Conservation (phyloP, 768 basidiomycete species). For the Russula brevipes region DNA sequence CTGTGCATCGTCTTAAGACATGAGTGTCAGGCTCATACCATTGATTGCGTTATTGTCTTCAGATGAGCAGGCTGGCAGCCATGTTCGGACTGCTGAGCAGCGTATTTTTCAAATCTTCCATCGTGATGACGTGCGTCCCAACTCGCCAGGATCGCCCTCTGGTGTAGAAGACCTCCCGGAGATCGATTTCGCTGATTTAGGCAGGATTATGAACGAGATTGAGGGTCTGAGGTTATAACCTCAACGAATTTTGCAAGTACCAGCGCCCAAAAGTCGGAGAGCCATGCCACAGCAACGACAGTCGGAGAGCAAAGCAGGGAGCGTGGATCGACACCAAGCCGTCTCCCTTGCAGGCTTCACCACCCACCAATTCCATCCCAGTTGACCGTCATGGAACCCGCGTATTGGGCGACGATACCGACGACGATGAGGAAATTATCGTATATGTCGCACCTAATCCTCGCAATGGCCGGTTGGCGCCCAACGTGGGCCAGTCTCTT, state of each 20-base stretch:
- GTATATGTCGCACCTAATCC: constrained; percentile 78
- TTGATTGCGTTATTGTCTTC: constrained; percentile 12
- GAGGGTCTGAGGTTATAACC: constrained; percentile 32
- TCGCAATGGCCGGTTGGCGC: constrained; percentile 29
- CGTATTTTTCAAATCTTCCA: constrained; percentile 60
- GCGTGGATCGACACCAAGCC: constrained; percentile 35
- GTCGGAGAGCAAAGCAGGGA: constrained; percentile 37
- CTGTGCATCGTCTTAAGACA: constrained; percentile 22
- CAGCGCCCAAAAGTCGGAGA: background rate
- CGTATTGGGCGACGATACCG: constrained; percentile 9
- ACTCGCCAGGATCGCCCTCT: constrained; percentile 12
- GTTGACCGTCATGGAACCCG: constrained; percentile 19
- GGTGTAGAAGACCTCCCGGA: constrained; percentile 29
- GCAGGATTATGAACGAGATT: constrained; percentile 41
- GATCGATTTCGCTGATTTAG: constrained; percentile 63
- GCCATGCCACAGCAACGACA: constrained; percentile 8
- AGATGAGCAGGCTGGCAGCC: constrained; percentile 49
- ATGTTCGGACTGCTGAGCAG: constrained; percentile 71
- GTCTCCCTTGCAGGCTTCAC: background rate
- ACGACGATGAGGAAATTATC: constrained; percentile 58
- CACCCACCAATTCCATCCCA: background rate
- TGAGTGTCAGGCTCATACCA: background rate
- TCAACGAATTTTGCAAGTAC: constrained; percentile 1
- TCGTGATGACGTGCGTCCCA: constrained; percentile 25
- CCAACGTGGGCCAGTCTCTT: background rate